These are phyloP conservation scores for Collariella sp. DNA, from an alignment of 495 filamentous ascomycete genomes.

Conservation along the genomic window DNA sequence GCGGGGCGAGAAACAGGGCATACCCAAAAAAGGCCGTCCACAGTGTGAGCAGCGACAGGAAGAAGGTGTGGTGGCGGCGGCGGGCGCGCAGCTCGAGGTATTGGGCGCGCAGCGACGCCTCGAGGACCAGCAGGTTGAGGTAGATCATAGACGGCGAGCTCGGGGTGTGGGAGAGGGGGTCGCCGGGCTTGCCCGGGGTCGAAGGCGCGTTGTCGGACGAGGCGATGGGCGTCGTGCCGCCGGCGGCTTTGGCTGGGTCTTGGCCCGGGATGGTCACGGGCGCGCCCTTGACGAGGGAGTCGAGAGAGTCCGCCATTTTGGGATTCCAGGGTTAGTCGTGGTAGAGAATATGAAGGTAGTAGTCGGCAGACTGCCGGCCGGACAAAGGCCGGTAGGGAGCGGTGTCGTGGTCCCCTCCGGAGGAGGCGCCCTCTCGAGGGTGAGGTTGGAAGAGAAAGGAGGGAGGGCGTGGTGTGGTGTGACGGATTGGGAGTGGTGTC, in stretches of 20 bases:
- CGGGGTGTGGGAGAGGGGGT: constrained; percentile 73
- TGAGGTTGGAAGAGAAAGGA: background rate
- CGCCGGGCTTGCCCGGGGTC: constrained; percentile 43
- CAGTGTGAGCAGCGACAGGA: constrained; percentile 63
- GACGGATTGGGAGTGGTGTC: background rate
- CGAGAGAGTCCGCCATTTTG: constrained; percentile 52
- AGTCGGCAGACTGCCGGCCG: background rate
- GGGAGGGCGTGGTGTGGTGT: background rate
- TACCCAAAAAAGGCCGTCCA: constrained; percentile 84
- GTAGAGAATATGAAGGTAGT: background rate
- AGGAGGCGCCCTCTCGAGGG: background rate
- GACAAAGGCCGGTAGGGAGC: background rate
- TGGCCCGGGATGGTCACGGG: constrained; percentile 33
- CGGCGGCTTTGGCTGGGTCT: constrained; percentile 21
- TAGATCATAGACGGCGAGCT: constrained; percentile 94
- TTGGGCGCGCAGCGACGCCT: constrained; percentile 85
- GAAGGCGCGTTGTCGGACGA: constrained; percentile 27
- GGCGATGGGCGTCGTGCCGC: constrained; percentile 34
- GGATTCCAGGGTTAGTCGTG: too few species aligned
- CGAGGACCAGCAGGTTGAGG: constrained; percentile 93
- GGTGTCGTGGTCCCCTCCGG: constrained; percentile 4
- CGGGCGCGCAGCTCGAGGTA: constrained; percentile 84
- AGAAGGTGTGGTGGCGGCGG: constrained; percentile 90
- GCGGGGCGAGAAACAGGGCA: constrained; percentile 76
- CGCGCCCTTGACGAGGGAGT: constrained; percentile 84